Evolutionary conservation across 495 filamentous ascomycete genomes (phyloP), one percentile per base, ranked within the genome.

Genomic region (Neurospora sp.): DNA sequence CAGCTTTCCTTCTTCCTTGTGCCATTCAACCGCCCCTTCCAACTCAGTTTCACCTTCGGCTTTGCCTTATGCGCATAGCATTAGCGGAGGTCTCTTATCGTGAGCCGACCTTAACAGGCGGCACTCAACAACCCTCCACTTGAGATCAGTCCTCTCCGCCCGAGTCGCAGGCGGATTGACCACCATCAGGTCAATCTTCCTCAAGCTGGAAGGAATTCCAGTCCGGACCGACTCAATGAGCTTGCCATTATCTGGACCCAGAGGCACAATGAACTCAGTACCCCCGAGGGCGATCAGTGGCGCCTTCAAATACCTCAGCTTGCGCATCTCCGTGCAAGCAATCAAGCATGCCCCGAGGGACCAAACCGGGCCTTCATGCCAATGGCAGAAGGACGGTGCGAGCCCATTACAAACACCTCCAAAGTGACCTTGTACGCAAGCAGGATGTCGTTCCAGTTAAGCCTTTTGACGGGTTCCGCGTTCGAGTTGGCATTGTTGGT

Each of bases 211-310:
- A 6, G 20, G 20, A 4, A 27, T 0, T 1, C 10, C 10, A 9
- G 4, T 27, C 5, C 20, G 3, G 0, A 27, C 48, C 0, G 9
- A 5, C 1, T 14, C 10, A 0, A 59, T 59, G 0, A 59, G 10
- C 4, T 59, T 22, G 0, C 1, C 20, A 14, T 59, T 10, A 0
- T 53, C 0, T n/a, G n/a, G n/a, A 9, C 20, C 48, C 20, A 7
- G 2, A 12, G 20, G 48, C 20, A 27, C 48, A 7, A 27, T 59
- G 0, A 59, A 27, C 0, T 59, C 48, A 0, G 0, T 17, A 1
- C 48, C 20, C 0, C 20, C 20, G 0, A 59, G 48, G 3, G 9
- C 0, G 1, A 59, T 12, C 0, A 59, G 7, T 0, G 20, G 48
- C 10, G 10, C 48, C 10, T 53, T 53, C 2, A 53, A 1, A 5